A percentile compares a stretch with the other conserved stretches of the same genome.
phyloP scores from a whole-genome alignment of 140 eudicot species.

The Flaveria floridana region DNA sequence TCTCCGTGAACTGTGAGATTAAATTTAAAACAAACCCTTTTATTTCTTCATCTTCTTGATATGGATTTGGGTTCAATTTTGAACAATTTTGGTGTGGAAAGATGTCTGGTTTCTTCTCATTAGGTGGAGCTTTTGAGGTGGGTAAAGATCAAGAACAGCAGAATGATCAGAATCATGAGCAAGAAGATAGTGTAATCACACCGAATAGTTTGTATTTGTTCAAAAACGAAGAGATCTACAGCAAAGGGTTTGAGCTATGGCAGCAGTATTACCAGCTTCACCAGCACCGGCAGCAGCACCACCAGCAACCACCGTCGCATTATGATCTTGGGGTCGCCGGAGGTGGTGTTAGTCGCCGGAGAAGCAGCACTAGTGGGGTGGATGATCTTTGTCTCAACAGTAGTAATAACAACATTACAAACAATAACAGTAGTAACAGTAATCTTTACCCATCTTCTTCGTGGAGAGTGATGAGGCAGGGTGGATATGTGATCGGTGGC shows the following conservation, averaged over 20 bases:
- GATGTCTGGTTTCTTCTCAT: slow-evolving; percentile 77
- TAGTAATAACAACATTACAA: not conserved
- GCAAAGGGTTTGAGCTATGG: slow-evolving; percentile 88
- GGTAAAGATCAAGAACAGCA: slow-evolving; percentile 30
- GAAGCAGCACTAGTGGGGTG: slow-evolving; percentile 1
- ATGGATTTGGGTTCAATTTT: slow-evolving; percentile 55
- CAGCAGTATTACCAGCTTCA: slow-evolving; percentile 72
- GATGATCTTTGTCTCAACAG: slow-evolving; percentile 35
- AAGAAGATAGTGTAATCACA: slow-evolving; percentile 31
- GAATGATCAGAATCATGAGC: slow-evolving; percentile 26
- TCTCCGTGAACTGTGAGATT: slow-evolving; percentile 39
- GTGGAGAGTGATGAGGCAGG: slow-evolving; percentile 41
- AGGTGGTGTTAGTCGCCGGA: slow-evolving; percentile 9
- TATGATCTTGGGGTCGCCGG: slow-evolving; percentile 34
- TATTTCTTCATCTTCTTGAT: slow-evolving; percentile 26
- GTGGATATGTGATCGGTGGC: slow-evolving; percentile 26
- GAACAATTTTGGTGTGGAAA: slow-evolving; percentile 19
- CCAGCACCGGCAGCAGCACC: slow-evolving; percentile 39
- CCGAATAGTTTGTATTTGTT: slow-evolving; percentile 52
- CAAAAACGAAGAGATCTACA: slow-evolving; percentile 75
- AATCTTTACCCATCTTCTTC: slow-evolving; percentile 23
- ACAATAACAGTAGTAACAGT: not conserved
- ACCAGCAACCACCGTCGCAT: slow-evolving; percentile 30
- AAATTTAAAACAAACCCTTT: slow-evolving; percentile 14
- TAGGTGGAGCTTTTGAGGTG: slow-evolving; percentile 36